These are phyloP conservation scores for Cladosporium phlei DNA, from an alignment of 2,329 filamentous ascomycete species.

Conservation along the genomic window DNA sequence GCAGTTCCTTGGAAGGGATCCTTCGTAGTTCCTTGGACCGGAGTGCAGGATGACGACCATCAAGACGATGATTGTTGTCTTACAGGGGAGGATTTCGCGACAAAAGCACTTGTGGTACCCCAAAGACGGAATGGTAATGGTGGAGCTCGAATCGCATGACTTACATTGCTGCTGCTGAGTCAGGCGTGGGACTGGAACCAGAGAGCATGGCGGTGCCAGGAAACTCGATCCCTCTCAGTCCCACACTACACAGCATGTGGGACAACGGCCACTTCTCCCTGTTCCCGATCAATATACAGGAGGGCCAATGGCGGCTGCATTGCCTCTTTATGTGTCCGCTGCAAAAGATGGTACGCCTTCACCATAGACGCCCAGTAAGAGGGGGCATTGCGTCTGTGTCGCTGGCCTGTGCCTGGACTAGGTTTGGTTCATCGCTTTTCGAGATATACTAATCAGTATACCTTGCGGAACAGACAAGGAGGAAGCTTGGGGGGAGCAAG, in stretches of 20 bases:
- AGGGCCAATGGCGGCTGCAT: background rate
- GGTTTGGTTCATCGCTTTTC: background rate
- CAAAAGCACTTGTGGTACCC: background rate
- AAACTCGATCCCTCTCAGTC: slow-evolving; percentile 2
- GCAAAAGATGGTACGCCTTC: slow-evolving; percentile 2
- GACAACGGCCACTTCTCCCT: background rate
- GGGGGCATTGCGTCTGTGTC: background rate
- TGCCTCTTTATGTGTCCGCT: background rate
- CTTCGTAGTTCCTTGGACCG: background rate
- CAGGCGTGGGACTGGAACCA: background rate
- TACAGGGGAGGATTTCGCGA: background rate
- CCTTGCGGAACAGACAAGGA: background rate
- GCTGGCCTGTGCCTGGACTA: background rate
- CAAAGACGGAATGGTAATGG: slow-evolving; percentile 1
- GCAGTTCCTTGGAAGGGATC: background rate
- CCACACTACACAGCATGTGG: background rate
- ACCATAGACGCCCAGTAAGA: background rate
- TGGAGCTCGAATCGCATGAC: background rate
- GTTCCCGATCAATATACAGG: background rate
- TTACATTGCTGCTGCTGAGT: background rate
- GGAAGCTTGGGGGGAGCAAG: background rate
- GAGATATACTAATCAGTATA: background rate
- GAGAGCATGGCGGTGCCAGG: background rate
- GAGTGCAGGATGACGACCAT: slow-evolving; percentile 1
- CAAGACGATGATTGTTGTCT: background rate